phyloP scores from a whole-genome alignment of 1,284 basidiomycete genomes.

The Cryptococcus maquisensis region DNA sequence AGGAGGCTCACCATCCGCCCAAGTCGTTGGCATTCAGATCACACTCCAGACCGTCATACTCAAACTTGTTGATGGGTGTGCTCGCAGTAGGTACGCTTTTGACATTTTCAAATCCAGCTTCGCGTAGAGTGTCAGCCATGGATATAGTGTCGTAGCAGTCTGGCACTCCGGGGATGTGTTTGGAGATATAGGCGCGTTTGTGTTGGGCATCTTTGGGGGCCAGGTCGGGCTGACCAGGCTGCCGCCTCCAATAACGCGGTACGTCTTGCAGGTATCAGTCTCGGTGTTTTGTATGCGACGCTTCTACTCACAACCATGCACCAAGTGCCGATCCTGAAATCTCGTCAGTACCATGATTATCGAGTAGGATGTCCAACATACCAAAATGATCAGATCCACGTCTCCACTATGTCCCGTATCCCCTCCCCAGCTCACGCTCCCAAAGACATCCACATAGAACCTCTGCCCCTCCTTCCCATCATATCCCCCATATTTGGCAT shows the following conservation, averaged over 20 bases:
- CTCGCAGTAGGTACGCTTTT: slow-evolving; percentile 28
- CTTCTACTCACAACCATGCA: slow-evolving; percentile 35
- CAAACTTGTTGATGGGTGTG: slow-evolving; percentile 48
- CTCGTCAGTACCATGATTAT: neutral
- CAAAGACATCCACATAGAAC: slow-evolving; percentile 46
- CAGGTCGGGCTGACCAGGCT: neutral
- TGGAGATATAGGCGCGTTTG: neutral
- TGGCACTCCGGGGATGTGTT: slow-evolving; percentile 18
- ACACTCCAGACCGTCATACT: slow-evolving; percentile 21
- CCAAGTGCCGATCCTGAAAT: slow-evolving; percentile 25
- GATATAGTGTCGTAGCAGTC: slow-evolving; percentile 31
- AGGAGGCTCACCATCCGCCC: slow-evolving; percentile 37
- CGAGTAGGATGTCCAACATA: slow-evolving; percentile 11
- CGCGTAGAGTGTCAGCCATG: slow-evolving; percentile 18
- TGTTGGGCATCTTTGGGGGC: neutral
- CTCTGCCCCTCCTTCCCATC: slow-evolving; percentile 4
- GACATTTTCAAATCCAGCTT: slow-evolving; percentile 18
- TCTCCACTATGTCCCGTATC: slow-evolving; percentile 39
- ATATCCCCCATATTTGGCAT: slow-evolving; percentile 11
- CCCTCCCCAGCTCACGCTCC: slow-evolving; percentile 49
- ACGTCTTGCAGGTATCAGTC: slow-evolving; percentile 9
- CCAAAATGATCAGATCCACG: slow-evolving; percentile 43
- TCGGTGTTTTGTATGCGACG: neutral
- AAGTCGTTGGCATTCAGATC: slow-evolving; percentile 49
- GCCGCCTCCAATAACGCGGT: slow-evolving; percentile 19